Base-by-base conservation (phyloP, 2,329 filamentous ascomycete genomes). In the Diplodia scrobiculata region DNA sequence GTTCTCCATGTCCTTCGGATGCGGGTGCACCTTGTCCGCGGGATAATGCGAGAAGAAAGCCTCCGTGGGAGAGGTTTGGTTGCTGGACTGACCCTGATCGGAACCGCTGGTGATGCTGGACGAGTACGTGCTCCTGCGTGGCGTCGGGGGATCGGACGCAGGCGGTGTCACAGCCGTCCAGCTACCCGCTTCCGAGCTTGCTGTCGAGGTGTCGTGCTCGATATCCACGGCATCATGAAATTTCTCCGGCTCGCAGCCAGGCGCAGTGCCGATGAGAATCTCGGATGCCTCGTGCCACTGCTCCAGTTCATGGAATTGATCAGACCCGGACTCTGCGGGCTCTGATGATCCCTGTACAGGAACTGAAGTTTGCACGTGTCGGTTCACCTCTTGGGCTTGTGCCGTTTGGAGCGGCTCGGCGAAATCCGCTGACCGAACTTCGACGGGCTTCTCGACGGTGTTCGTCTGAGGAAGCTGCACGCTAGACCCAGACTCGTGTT, bases 1-100 rank as follows among this genome's bases (percentile, higher is more conserved):
- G 50, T 72, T 59, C 67, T 78, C 75, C 68, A 72, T 73, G 47
- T 74, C 70, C 59, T 77, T 70, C 29, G 75, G 71, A 55, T 77
- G 72, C 63, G 74, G 75, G 66, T 79, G 75, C 2, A 77, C 73
- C 11, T 29, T 38, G 27, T 65, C n/a, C 17, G 51, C 63, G 4
- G 63, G 52, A 14, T 36, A 65, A 6, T 59, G 38, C 3, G 47
- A 11, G 63, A 48, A 54, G 38, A 55, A 54, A n/a, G 21, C 50
- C 10, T 54, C 38, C 4, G 63, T 47, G 29, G 63, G 51, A 32
- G 63, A 54, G 13, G 32, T 17, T 47, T 47, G 38, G 27, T 65
- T 14, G 66, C 54, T 38, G 69, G 68, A 21, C 69, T 69, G 29
- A 17, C 36, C 38, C 48, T 47, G 50, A n/a, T 59, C 65, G 25